These are phyloP conservation scores for Talaromyces stipitatus DNA, from an alignment of 495 filamentous ascomycete species.

Conservation along the genomic window DNA sequence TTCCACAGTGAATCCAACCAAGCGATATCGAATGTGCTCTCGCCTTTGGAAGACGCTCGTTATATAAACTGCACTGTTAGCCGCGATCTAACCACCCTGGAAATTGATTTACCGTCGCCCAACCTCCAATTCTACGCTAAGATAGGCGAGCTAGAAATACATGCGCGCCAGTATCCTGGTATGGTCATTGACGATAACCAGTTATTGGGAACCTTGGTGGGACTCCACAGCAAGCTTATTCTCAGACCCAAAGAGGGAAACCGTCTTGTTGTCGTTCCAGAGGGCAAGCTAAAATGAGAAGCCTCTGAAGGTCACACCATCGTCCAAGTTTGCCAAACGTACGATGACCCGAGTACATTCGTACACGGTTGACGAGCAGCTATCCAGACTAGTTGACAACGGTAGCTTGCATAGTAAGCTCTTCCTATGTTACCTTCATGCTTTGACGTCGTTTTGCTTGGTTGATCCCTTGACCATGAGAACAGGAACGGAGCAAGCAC, in stretches of 20 bases:
- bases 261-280: slow-evolving; percentile 43
- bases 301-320: slow-evolving; percentile 25
- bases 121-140: slow-evolving; percentile 41
- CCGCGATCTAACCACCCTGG: slow-evolving; percentile 13
- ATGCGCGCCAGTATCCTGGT: slow-evolving; percentile 44
- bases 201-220: slow-evolving; percentile 41
- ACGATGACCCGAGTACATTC: slow-evolving; percentile 19
- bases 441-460: not conserved
- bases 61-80: slow-evolving; percentile 23
- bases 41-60: slow-evolving; percentile 20
- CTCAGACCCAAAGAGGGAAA: not conserved
- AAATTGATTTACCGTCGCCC: slow-evolving; percentile 40
- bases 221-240: slow-evolving; percentile 29
- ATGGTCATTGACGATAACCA: slow-evolving; percentile 49
- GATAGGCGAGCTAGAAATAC: slow-evolving; percentile 16
- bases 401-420: slow-evolving; percentile 48
- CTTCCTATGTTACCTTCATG: slow-evolving; percentile 32
- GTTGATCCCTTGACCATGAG: not conserved
- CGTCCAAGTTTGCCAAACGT: slow-evolving; percentile 25
- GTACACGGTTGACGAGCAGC: slow-evolving; percentile 41
- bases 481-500: slow-evolving; percentile 2
- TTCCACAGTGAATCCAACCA: slow-evolving; percentile 21
- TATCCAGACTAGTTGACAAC: slow-evolving; percentile 43
- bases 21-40: slow-evolving; percentile 23
- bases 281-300: slow-evolving; percentile 22